Evolutionary conservation across 176 grass and related monocot species (phyloP), one percentile per base, ranked within the genome.

Genomic region (Bromus sterilis): DNA sequence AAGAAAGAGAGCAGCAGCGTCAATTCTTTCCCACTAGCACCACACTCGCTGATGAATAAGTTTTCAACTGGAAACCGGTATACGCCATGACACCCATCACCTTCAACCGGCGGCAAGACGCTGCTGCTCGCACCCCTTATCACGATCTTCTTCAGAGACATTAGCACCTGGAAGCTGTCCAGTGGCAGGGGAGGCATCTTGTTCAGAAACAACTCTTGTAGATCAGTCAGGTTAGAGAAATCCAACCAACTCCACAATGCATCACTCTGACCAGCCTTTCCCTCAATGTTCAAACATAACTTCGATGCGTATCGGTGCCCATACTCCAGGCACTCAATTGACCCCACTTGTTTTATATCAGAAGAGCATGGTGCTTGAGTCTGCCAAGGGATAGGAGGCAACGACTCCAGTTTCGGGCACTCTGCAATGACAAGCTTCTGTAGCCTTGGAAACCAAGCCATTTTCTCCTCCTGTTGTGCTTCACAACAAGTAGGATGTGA

Each of bases 31-130:
- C 74, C 73, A 4, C 14, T 42, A 15, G 58, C 43, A 86, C 1
- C 42, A 7, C 42, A 86, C 0, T 1, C 0, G 0, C 0, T 0
- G 6, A 80, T 80, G 0, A 0, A 0, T 8, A 86, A 0, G 0
- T 0, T 0, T 24, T 80, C 77, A 42, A 80, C 25, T 32, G 56
- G 32, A 80, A 80, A 46, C 9, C 15, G 0, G 13, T 15, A 65
- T 20, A 2, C 23, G 15, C 11, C 1, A 9, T 1, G 20, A 55
- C 7, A 1, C 2, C 23, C 5, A 2, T 56, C 33, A 33, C 2
- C 0, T 26, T 25, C 44, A 14, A 11, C 14, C 14, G 28, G 1
- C 1, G 13, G 7, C 13, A 80, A 41, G 1, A 2, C 2, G 14
- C 5, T n/a, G n/a, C n/a, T 21, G 9, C 20, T 34, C 0, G 2